These are phyloP conservation scores for Panaeolus papilionaceus DNA, from an alignment of 768 basidiomycete species.

Conservation along the genomic window DNA sequence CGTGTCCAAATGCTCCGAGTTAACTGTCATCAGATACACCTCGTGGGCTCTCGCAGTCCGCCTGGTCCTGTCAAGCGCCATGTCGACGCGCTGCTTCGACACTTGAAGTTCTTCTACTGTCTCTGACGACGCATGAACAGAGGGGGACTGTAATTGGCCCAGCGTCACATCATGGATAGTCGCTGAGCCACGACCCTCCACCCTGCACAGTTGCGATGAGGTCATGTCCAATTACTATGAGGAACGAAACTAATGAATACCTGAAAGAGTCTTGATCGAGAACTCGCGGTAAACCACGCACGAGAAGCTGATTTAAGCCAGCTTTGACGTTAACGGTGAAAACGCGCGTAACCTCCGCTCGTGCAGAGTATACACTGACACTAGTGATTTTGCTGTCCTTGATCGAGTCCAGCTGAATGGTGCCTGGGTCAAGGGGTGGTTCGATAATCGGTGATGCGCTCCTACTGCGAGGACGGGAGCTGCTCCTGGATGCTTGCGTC, in stretches of 20 bases:
- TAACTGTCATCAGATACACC: conserved; percentile 40
- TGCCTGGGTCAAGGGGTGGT: not conserved
- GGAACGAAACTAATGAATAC: conserved; percentile 29
- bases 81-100: conserved; percentile 30
- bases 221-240: not conserved
- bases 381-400: conserved; percentile 39
- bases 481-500: no score
- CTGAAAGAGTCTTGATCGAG: conserved; percentile 45
- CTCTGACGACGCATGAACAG: conserved; percentile 30
- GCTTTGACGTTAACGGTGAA: conserved; percentile 39
- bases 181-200: conserved; percentile 49
- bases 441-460: not conserved
- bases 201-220: conserved; percentile 31
- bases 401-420: conserved; percentile 33
- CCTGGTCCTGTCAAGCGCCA: conserved; percentile 36
- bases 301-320: conserved; percentile 46
- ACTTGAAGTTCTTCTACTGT: conserved; percentile 31
- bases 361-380: conserved; percentile 41
- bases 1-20: conserved; percentile 35
- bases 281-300: conserved; percentile 42
- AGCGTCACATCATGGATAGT: conserved; percentile 53
- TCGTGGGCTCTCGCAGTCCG: conserved; percentile 33
- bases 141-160: conserved; percentile 24
- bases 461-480: no score
- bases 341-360: conserved; percentile 44